These are phyloP conservation scores for Emergomyces africanus DNA, from an alignment of 2,329 filamentous ascomycete species.

Conservation along the genomic window DNA sequence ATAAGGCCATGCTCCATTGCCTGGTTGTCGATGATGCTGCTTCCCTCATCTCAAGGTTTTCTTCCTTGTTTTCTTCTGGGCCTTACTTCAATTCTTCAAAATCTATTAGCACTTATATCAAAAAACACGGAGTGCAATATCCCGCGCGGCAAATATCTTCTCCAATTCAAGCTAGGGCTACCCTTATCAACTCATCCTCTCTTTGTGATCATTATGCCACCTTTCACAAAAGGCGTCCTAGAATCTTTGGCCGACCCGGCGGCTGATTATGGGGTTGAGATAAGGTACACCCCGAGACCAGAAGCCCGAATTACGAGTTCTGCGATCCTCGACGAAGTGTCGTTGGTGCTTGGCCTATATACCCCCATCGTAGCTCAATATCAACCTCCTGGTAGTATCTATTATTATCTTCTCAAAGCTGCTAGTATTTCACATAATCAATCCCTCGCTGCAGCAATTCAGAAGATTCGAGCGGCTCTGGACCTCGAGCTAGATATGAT, in stretches of 20 bases:
- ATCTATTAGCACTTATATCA: too few relatives aligned
- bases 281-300: not conserved
- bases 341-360: not conserved
- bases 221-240: not conserved
- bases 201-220: not conserved
- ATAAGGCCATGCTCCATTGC: too few relatives aligned
- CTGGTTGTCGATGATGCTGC: too few relatives aligned
- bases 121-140: too few relatives aligned
- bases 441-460: not conserved
- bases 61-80: too few relatives aligned
- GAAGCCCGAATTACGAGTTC: not conserved
- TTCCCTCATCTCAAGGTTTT: too few relatives aligned
- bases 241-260: not conserved
- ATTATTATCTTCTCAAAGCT: not conserved
- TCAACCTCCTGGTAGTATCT: not conserved
- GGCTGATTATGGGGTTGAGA: not conserved
- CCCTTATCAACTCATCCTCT: too few relatives aligned
- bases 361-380: not conserved
- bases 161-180: too few relatives aligned
- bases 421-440: too few relatives aligned
- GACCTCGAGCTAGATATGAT: not conserved
- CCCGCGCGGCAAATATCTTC: too few relatives aligned
- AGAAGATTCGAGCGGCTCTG: not conserved
- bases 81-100: too few relatives aligned
- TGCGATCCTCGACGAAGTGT: not conserved